A percentile compares a stretch with the other conserved stretches of the same genome.
Conservation (phyloP, 1,139 yeast species). For the Nakaseomyces uthaithaninus region DNA sequence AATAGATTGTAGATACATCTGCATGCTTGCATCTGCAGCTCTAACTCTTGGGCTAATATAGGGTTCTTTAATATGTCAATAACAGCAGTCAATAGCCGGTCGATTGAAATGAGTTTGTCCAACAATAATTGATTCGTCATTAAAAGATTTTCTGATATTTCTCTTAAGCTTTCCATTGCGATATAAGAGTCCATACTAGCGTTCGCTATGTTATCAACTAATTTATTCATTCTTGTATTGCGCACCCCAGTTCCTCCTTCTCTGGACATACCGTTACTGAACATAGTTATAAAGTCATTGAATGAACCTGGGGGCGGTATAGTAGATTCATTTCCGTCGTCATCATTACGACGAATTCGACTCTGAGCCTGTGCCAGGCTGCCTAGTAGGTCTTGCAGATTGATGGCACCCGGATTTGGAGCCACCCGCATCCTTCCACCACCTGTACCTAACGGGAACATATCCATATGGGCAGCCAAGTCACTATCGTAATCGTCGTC, state of each 20-base stretch:
- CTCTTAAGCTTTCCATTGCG: constrained; percentile 53
- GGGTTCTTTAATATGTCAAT: constrained; percentile 56
- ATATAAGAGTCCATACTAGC: constrained; percentile 38
- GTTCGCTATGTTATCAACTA: constrained; percentile 27
- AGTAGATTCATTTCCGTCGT: constrained; percentile 17
- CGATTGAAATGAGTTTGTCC: constrained; percentile 58
- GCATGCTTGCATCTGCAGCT: constrained; percentile 74
- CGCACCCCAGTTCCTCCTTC: constrained; percentile 15
- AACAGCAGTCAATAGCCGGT: constrained; percentile 46
- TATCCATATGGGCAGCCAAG: constrained; percentile 10
- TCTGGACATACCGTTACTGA: constrained; percentile 33
- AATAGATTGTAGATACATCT: constrained; percentile 75
- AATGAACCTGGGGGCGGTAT: constrained; percentile 9
- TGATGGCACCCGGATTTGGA: constrained; percentile 13
- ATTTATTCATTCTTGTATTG: constrained; percentile 18
- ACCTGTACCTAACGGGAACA: constrained; percentile 4
- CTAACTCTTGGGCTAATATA: constrained; percentile 54
- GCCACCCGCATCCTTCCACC: constrained; percentile 8
- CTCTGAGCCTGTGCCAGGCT: constrained; percentile 17
- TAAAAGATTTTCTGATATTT: constrained; percentile 51
- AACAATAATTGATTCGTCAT: constrained; percentile 63
- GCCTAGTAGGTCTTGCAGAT: constrained; percentile 20
- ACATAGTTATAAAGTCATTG: constrained; percentile 18
- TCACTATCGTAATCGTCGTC: constrained; percentile 17
- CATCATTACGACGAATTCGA: constrained; percentile 17